Percentiles rank a stretch among this genome's conserved stretches.
These are phyloP conservation scores for Ensete ventricosum DNA, from an alignment of 176 grass and related monocot genomes.

Conservation along the genomic window DNA sequence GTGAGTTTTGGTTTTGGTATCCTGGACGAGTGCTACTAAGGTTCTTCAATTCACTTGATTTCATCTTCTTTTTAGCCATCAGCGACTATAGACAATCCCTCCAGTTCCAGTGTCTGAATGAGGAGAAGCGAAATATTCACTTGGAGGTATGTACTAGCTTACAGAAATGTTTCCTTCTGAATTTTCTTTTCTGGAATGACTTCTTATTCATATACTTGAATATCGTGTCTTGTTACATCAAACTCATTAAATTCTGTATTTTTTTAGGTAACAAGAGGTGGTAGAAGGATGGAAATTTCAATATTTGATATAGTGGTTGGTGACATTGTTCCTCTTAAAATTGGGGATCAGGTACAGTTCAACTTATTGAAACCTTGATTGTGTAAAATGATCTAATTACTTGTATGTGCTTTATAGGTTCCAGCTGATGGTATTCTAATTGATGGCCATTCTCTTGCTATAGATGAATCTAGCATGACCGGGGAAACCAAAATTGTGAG, in stretches of 20 bases:
- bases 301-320: constrained; percentile 94
- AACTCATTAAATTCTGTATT: constrained; percentile 18
- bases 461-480: constrained; percentile 99
- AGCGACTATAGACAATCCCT: constrained; percentile 97
- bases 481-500: constrained; percentile 85
- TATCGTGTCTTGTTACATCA: constrained; percentile 13
- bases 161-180: neutral
- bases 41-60: constrained; percentile 13
- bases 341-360: constrained; percentile 90
- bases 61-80: constrained; percentile 35
- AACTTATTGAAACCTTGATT: neutral
- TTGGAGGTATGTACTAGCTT: constrained; percentile 53
- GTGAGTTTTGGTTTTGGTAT: constrained; percentile 3
- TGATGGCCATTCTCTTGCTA: constrained; percentile 90
- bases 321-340: constrained; percentile 90
- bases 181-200: constrained; percentile 1
- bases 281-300: constrained; percentile 68
- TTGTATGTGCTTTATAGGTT: constrained; percentile 42
- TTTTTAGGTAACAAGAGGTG: constrained; percentile 70
- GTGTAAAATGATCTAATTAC: constrained; percentile 26
- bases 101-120: constrained; percentile 89
- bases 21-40: neutral
- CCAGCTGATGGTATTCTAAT: constrained; percentile 89
- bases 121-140: constrained; percentile 96
- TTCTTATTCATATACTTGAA: neutral